Evolutionary conservation across 352 stramenopile species (phyloP), one percentile per base, ranked within the genome.

Genomic region (Pythium phragmitis): DNA sequence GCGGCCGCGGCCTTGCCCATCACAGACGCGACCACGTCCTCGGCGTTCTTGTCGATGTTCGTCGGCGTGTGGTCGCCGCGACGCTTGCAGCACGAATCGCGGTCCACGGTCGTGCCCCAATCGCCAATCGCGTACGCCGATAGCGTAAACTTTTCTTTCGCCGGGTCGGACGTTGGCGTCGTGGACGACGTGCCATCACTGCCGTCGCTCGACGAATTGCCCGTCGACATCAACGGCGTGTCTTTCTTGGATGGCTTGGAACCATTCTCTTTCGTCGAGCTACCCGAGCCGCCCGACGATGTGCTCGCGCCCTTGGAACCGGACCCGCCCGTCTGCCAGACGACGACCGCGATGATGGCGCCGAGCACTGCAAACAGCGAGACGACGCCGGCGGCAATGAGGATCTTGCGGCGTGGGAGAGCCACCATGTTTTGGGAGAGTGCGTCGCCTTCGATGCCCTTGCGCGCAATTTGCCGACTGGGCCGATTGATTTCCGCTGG

Each of bases 81-180:
- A 37, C 80, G 72, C 0, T 73, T 75, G 63, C 85, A 93, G 64
- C 82, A 91, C 19, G 85, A 93, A 57, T 82, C 76, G 57, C 87
- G 87, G 11, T 48, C 67, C 46, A 86, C 69, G 2, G 82, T 93
- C 13, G 75, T 80, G 19, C 85, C 82, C 85, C 85, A 91, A 54
- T 92, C 84, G 23, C 84, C 84, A n/a, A 92, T 84, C 3, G 82
- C 84, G 26, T 89, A 72, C 39, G 81, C 79, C 26, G 80, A 75
- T 0, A 88, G 60, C 12, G 80, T 74, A 46, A 77, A 87, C 4
- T 60, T 82, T 33, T 67, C 73, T 58, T 75, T 75, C 4, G 77
- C 85, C 23, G 79, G 79, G 73, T 88, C 77, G 4, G 79, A 88
- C 3, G 76, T 86, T 7, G 48, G 52, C 45, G 52, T 48, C 30